A percentile compares a stretch with the other conserved stretches of the same genome.
Evolutionary conservation across 2,329 filamentous ascomycete species (phyloP).

Genomic region (Sporothrix schenckii): DNA sequence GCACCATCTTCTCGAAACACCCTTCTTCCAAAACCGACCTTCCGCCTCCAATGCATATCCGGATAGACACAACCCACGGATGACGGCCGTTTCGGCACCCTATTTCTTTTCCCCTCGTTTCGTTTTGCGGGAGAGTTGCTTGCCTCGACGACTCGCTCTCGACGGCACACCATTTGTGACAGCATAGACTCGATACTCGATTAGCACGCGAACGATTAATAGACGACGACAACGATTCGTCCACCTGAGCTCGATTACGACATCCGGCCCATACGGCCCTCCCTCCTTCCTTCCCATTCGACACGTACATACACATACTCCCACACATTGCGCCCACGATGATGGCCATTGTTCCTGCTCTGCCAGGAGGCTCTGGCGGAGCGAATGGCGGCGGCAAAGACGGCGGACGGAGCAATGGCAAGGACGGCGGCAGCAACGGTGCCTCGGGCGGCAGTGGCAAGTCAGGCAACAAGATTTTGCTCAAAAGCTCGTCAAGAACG

Average conservation of each 20-base stretch:
- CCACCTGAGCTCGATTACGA: not conserved
- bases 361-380: constrained; percentile 21
- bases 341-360: constrained; percentile 34
- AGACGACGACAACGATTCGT: not conserved
- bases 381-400: constrained; percentile 25
- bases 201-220: not conserved
- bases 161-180: not conserved
- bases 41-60: constrained; percentile 33
- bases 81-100: constrained; percentile 35
- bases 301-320: not conserved
- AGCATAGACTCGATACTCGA: constrained; percentile 12
- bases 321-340: constrained; percentile 24
- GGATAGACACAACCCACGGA: constrained; percentile 27
- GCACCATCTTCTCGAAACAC: not conserved
- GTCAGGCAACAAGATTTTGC: constrained; percentile 35
- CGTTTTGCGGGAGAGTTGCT: not conserved
- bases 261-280: not conserved
- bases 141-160: not conserved
- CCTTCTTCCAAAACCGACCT: not conserved
- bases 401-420: constrained; percentile 21
- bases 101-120: not conserved
- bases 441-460: constrained; percentile 24
- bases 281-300: too few species aligned
- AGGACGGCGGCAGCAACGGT: constrained; percentile 23
- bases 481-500: constrained; percentile 42